Percentiles rank a stretch among this genome's conserved stretches.
These are phyloP conservation scores for Vigna nakashimae DNA, from an alignment of 306 rosid species.

Conservation along the genomic window DNA sequence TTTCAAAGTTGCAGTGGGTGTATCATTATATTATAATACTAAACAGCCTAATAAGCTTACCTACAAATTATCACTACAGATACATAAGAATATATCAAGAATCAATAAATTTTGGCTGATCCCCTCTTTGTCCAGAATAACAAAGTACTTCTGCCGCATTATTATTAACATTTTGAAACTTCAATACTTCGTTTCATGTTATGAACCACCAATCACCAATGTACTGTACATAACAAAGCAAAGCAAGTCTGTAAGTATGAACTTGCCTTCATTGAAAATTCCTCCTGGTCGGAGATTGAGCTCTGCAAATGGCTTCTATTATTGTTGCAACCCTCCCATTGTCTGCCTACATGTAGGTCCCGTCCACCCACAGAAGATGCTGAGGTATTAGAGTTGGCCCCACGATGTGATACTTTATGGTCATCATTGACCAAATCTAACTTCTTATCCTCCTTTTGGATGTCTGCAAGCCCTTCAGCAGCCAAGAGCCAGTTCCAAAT, in stretches of 20 bases:
- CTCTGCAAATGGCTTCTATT: conserved; percentile 48
- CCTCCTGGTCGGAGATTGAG: conserved; percentile 54
- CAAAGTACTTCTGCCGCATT: not conserved
- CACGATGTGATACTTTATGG: conserved; percentile 49
- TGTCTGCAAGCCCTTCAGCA: conserved; percentile 68
- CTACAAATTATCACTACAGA: no score
- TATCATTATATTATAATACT: no score
- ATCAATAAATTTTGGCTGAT: not conserved
- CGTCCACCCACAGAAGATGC: conserved; percentile 56
- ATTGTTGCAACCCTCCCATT: conserved; percentile 46
- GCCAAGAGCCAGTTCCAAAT: conserved; percentile 96
- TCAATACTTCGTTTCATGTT: not conserved
- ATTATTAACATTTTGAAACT: not conserved
- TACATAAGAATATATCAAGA: no score
- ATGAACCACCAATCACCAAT: conserved; percentile 26
- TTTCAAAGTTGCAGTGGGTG: no score
- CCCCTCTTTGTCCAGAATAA: not conserved
- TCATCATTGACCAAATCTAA: conserved; percentile 51
- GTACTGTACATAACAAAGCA: conserved; percentile 33
- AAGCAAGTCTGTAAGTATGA: conserved; percentile 32
- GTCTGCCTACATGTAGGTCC: conserved; percentile 54
- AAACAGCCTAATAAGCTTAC: no score
- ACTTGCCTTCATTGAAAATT: conserved; percentile 73
- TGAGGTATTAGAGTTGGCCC: conserved; percentile 44
- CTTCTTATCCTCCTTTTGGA: conserved; percentile 56